Evolutionary conservation across 2,329 filamentous ascomycete species (phyloP), one percentile per base, ranked within the genome.

Genomic region (Colletotrichum sublineola): DNA sequence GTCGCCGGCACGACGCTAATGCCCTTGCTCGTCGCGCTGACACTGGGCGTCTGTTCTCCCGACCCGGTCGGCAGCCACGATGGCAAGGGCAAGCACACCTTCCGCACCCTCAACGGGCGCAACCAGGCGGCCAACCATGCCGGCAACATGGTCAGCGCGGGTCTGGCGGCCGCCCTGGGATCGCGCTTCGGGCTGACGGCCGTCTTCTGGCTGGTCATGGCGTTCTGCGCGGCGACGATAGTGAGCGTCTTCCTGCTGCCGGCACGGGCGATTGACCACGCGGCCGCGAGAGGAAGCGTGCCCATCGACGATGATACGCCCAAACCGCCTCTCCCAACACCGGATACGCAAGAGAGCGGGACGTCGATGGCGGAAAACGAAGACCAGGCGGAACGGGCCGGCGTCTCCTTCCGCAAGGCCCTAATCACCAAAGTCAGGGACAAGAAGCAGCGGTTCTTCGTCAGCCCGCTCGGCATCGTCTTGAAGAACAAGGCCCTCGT

Each of bases 61-160:
- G 29, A 63, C 15, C 44, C 14, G 3, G 29, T 38, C 29, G 53
- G 33, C 33, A 18, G 33, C 14, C 15, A 7, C 31, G 42, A 64
- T 9, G 40, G 38, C 18, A 68, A 68, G 29, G 38, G 29, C 15
- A 71, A 68, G 7, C 58, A 71, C 1, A 68, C 42, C 53, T 71
- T 71, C 18, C 68, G 68, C 52, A 18, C 44, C 4, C 65, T 71
- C 3, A 71, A 71, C 1, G 64, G 68, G 0, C 58, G 58, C 29
- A 71, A 68, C 9, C 68, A 71, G 29, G 68, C 68, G 7, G 56
- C 64, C 5, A 71, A 71, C 0, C 68, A 71, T 12, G 68, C 68
- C 5, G 68, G 68, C 0, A 71, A 71, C 11, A 71, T 71, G 68
- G 68, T 68, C 36, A 71, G 68, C 58, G 65, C 68, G 3, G 68